Base-by-base conservation (phyloP, 1,139 yeast genomes). In the Saccharomyces hybrid region DNA sequence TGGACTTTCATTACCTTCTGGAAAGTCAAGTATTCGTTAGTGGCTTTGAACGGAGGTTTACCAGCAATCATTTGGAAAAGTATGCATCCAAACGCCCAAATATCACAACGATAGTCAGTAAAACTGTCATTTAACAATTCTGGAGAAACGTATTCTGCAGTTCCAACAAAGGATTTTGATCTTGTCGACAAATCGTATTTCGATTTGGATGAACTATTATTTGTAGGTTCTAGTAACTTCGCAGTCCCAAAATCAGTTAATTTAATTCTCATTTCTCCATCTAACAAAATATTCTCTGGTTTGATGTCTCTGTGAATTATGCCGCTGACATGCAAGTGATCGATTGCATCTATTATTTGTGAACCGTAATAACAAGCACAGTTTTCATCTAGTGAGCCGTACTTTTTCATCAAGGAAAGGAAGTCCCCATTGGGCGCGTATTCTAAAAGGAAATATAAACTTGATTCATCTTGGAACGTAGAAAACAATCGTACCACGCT, bases 191-290 rank as follows among this genome's bases (percentile, higher is more conserved):
- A 65, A n/a, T 81, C 86, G 64, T 79, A 83, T 28, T 54, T 55
- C 2, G 50, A 34, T 48, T 74, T 76, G 13, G 75, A 75, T 61
- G 73, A 62, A 27, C 74, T 78, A 41, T 70, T 76, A 50, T 78
- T 47, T 31, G 56, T 56, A 27, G 69, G 72, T 9, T 77, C 83
- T 51, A 93, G 72, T 34, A 95, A 73, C 69, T 90, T 91, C 1
- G 99, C 99, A 1, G 99, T 95, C 26, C 99, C 99, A 71, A 95
- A 95, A 72, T 95, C 99, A n/a, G 99, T 93, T 54, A 95, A 81
- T 69, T 90, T 90, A 56, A 93, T 77, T 60, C 88, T 83, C 82
- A 87, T 84, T 56, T 87, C 84, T 57, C 79, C 78, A 63, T 91
- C 95, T 53, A 95, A 81, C 60, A 93, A 74, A 44, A 86, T 84